Conservation (phyloP, 1,284 basidiomycete genomes). For the Earliella scabrosa region DNA sequence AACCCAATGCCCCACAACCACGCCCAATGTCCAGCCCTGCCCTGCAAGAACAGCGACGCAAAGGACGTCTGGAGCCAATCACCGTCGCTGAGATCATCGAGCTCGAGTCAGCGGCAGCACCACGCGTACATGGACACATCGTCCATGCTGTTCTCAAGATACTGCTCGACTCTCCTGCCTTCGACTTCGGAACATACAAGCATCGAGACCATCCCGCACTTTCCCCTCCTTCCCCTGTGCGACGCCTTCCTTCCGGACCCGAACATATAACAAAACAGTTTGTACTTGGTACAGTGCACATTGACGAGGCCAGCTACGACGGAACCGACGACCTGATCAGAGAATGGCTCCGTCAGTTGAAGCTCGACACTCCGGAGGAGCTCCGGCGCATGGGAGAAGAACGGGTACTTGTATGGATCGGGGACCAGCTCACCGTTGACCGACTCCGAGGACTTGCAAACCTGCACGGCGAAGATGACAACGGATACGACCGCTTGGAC, state of each 20-base stretch:
- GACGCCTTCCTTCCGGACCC: background rate
- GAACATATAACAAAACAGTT: conserved; percentile 25
- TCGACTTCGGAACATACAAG: background rate
- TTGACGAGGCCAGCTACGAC: conserved; percentile 25
- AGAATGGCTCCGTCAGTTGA: background rate
- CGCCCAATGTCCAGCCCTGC: background rate
- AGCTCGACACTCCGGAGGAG: background rate
- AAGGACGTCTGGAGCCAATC: background rate
- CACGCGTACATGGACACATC: background rate
- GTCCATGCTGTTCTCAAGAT: background rate
- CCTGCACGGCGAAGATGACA: conserved; percentile 36
- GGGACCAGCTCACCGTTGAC: conserved; percentile 28
- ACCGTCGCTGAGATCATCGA: background rate
- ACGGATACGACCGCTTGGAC: conserved; percentile 38
- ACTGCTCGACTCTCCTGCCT: background rate
- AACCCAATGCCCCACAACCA: background rate
- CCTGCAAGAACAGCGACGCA: background rate
- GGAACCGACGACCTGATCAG: conserved; percentile 19
- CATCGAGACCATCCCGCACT: background rate
- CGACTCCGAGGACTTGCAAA: conserved; percentile 23
- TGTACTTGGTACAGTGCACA: conserved; percentile 17
- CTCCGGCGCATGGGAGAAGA: background rate
- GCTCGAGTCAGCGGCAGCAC: no score
- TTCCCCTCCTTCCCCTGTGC: background rate
- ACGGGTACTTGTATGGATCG: conserved; percentile 16